A percentile compares a stretch with the other conserved stretches of the same genome.
These are phyloP conservation scores for Ceratobasidium sp. DNA, from an alignment of 1,284 basidiomycete genomes.

Conservation along the genomic window DNA sequence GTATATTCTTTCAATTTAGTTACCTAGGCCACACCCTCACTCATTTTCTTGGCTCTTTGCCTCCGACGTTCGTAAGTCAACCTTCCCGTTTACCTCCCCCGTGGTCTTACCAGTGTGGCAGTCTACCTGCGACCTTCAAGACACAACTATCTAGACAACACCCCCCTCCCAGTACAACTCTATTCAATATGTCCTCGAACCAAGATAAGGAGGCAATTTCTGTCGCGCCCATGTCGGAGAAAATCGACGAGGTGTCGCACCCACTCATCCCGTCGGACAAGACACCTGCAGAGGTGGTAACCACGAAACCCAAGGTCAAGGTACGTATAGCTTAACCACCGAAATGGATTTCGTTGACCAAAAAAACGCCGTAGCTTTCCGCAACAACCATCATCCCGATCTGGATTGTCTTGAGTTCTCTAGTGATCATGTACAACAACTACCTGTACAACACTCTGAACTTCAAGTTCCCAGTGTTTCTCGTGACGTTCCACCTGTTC, in stretches of 20 bases:
- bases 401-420: constrained; percentile 90
- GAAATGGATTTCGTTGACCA: neutral
- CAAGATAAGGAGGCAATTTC: constrained; percentile 33
- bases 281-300: constrained; percentile 20
- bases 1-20: constrained; percentile 1
- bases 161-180: constrained; percentile 2
- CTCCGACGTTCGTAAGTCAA: constrained; percentile 37
- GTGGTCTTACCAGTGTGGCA: neutral
- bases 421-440: constrained; percentile 98
- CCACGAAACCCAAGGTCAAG: constrained; percentile 40
- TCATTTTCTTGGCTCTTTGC: constrained; percentile 37
- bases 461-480: constrained; percentile 88
- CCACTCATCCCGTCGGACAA: constrained; percentile 29
- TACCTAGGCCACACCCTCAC: constrained; percentile 3
- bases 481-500: constrained; percentile 86
- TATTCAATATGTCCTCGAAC: constrained; percentile 24
- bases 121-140: constrained; percentile 27
- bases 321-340: neutral
- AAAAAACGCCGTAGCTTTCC: constrained; percentile 50
- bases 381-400: constrained; percentile 79
- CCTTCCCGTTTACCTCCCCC: neutral
- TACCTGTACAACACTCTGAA: constrained; percentile 85
- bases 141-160: constrained; percentile 2
- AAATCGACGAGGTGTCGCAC: constrained; percentile 29
- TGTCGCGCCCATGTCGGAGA: constrained; percentile 20